Base-by-base conservation (phyloP, 306 rosid genomes). In the Oemleria cerasiformis region DNA sequence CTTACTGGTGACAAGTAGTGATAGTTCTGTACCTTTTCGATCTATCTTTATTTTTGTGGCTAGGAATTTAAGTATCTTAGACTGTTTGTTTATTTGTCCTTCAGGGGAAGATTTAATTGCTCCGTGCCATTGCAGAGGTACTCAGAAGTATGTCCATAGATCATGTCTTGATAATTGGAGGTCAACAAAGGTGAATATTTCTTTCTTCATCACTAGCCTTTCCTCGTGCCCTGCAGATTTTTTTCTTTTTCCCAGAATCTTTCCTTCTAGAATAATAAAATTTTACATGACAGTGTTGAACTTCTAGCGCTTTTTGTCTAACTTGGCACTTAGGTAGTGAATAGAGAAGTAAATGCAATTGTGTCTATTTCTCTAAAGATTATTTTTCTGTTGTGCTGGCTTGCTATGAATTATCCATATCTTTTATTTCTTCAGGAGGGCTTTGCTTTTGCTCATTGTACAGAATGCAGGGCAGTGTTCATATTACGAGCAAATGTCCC, bases 141-240 rank as follows among this genome's bases (percentile, higher is more conserved):
- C 99, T 11, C 99, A 94, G 79, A 94, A 94, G 79, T 85, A 84
- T 68, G 96, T 94, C 48, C 99, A 94, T 77, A 78, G 99, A 77
- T 89, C 92, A 51, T 94, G 99, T 79, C 96, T 94, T 49, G 99
- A 91, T 84, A 89, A 94, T 76, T 94, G 99, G 99, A 89, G 99
- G 85, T 91, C 99, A 73, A 89, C 99, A 70, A 94, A 91, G 92
- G 98, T 86, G 73, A 77, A 23, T 61, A 61, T 39, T 64, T 67
- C 42, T 73, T 54, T 73, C 39, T 45, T 72, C 23, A 23, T 53
- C 41, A 45, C 48, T 64, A 6, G 6, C 50, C 59, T 44, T 65
- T 75, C 57, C 53, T 59, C 44, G 36, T 73, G 60, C 58, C 70
- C 68, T 45, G 63, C 55, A 60, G 25, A 55, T 68, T 54, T 20